Base-by-base conservation (phyloP, 2,329 filamentous ascomycete species). In the Phyllosticta citribraziliensis region DNA sequence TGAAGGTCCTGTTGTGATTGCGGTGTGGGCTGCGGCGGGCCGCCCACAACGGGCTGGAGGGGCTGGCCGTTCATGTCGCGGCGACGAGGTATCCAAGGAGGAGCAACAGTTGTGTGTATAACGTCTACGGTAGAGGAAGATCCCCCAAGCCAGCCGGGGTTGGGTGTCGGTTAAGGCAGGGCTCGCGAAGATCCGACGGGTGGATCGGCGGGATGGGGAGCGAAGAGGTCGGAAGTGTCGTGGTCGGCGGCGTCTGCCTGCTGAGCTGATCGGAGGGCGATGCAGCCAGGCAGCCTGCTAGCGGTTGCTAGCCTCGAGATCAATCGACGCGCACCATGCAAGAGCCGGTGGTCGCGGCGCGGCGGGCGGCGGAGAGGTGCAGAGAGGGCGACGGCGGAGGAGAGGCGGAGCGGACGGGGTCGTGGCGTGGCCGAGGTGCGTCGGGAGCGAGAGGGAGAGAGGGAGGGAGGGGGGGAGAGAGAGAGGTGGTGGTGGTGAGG, bases 281-380 rank as follows among this genome's bases (percentile, higher is more conserved):
- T 61, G 59, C 59, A 57, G 59, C 59, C 59, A 61, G 59, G 59
- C 59, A 61, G 59, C 59, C 59, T 47, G 40, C 40, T 47, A 61
- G 59, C 59, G 55, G 59, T 61, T 53, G 59, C 59, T 61, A 54
- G 59, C 53, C 59, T 57, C 54, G 50, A 61, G 27, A 50, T 57
- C 59, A 61, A 51, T 30, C 27, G 55, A 24, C 54, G 59, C 53
- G 55, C 59, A 61, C 55, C 59, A 61, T 61, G 59, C 59, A 61
- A 40, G 52, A 20, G 17, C 17, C 11, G 58, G 19, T 27, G n/a
- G n/a, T 10, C 25, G 35, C 14, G 35, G 35, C 25, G 35, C 14
- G 35, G 35, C 40, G 52, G 52, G 35, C 40, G 40, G 22, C n/a
- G n/a, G 25, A 19, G 20, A 11, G 20, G 30, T 35, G 24, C 52